Evolutionary conservation across 2,329 filamentous ascomycete species (phyloP), one percentile per base, ranked within the genome.

Genomic region (Neofusicoccum parvum): DNA sequence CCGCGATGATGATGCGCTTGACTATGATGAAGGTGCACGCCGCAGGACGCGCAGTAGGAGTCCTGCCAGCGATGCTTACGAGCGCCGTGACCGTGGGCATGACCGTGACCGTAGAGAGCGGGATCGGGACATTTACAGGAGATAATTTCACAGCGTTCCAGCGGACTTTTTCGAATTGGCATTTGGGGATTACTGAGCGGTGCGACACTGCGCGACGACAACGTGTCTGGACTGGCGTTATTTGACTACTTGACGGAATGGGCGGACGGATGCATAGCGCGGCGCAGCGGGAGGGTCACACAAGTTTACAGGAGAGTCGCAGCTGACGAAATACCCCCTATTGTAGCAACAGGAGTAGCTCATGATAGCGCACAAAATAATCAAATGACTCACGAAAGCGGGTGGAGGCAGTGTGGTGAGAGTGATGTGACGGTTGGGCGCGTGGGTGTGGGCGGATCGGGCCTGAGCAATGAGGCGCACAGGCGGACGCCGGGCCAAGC

Each of bases 11-110:
- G 43, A 49, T 37, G 54, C 73, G 17, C 65, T 69, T 12, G 72
- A 74, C 12, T 67, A 69, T 7, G 67, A 72, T 62, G 72, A 68
- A 9, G 68, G 72, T 34, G 71, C 73, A 2, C 67, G 75, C 14
- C 68, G 76, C 58, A 73, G 76, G 15, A 72, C 71, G 0, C 67
- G 75, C 36, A 78, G 72, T 5, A 68, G 75, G 36, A 78, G 76
- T 67, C 76, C 76, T 0, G 74, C 32, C 15, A 76, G n/a, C 69
- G 76, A 36, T 43, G 68, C 46, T 41, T 66, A 48, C 60, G 73
- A 23, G 70, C 70, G 51, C 11, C 70, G 72, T 15, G 72, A 72
- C 17, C 65, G 70, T 27, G 23, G 34, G 7, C 32, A 27, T 20
- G 70, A 72, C 39, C 67, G 74, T 32, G 74, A 67, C 20, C 39